Percentiles rank a stretch among this genome's conserved stretches.
Conservation (phyloP, 2,329 filamentous ascomycete species). For the Scytalidium sp. region DNA sequence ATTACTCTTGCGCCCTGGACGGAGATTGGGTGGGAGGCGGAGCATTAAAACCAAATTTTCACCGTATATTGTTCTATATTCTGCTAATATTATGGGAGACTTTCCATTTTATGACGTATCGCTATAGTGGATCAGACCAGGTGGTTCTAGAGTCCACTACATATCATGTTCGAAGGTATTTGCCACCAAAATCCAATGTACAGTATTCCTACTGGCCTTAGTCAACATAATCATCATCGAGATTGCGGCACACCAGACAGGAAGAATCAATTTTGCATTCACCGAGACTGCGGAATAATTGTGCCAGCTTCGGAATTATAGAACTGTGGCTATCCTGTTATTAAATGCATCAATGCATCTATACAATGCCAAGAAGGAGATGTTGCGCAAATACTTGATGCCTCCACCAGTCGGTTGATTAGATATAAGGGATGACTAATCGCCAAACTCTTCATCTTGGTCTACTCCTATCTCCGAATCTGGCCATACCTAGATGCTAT, state of each 20-base stretch:
- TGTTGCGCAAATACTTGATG: not conserved
- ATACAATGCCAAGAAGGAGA: not conserved
- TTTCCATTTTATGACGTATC: not conserved
- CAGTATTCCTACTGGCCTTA: not conserved
- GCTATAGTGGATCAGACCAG: not conserved
- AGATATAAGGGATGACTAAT: not conserved
- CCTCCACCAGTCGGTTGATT: not conserved
- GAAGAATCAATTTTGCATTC: not conserved
- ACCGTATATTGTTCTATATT: not conserved
- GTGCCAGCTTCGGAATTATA: not conserved
- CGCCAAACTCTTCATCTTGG: not conserved
- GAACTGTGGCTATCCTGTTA: not conserved
- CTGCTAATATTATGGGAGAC: not conserved
- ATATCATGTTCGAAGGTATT: not conserved
- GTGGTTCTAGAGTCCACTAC: not conserved
- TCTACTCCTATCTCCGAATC: not conserved
- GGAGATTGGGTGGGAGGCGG: not conserved
- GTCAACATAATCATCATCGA: not conserved
- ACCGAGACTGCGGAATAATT: not conserved
- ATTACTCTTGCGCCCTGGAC: not conserved
- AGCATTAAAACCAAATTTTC: not conserved
- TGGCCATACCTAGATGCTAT: not conserved
- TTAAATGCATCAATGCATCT: too few relatives aligned
- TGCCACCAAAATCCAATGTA: not conserved
- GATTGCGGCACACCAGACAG: not conserved